Evolutionary conservation across 106 monocot genomes (phyloP), one percentile per base, ranked within the genome.

Genomic region (Ottelia alismoides): DNA sequence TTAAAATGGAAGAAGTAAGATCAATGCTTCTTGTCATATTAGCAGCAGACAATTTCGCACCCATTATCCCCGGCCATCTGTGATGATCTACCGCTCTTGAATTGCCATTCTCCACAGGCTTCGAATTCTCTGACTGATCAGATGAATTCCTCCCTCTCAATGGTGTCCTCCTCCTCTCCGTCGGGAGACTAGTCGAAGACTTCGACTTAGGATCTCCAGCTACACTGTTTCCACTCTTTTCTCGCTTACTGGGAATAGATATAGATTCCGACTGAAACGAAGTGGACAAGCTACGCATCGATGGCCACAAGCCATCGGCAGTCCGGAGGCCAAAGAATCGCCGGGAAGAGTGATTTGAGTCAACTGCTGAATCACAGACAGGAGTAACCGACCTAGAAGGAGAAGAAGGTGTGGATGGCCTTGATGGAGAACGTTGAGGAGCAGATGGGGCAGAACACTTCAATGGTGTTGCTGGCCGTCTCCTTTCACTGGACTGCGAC

Each of bases 221-320:
- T 1, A 54, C 35, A 55, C 30, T 67, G 23, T 51, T 60, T 27
- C 45, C 12, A 2, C 28, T 7, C 58, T 20, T 65, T 30, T 82
- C 73, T 63, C 53, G 72, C 62, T 56, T 81, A 56, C 25, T 7
- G 30, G 63, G 56, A 45, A 51, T 27, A 44, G 74, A 68, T 14
- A 57, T 45, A 27, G 73, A 68, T 24, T 90, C 90, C 17, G 74
- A 65, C 25, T 75, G 81, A 52, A 90, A 90, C 6, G 89, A 79
- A 31, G 85, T 49, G 55, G 90, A 80, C 1, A 90, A 57, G 25
- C 66, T 86, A 22, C 85, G 70, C 68, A 90, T 82, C 1, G 90
- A 70, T 54, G 98, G 90, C 89, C 96, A 89, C 49, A 82, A 47
- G 0, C 76, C 81, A 70, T 90, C 82, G 11, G 72, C 51, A 28